Conservation (phyloP, 345 rosid species). For the Boechera retrofracta region DNA sequence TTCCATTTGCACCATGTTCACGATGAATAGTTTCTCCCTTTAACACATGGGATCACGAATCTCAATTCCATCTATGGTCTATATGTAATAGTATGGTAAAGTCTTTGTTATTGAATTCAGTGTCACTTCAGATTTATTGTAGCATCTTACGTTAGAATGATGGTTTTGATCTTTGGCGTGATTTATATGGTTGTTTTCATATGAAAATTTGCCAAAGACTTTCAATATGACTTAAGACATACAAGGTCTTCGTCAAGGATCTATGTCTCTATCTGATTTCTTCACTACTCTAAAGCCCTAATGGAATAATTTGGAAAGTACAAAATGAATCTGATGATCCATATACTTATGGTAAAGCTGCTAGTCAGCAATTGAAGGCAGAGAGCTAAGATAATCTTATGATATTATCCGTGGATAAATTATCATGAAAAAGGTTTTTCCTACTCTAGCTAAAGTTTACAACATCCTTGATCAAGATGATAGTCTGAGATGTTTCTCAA, state of each 20-base stretch:
- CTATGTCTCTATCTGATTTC: neutral
- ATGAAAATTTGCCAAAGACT: neutral
- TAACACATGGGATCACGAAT: no score
- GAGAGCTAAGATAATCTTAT: neutral
- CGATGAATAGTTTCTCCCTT: no score
- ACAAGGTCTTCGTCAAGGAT: neutral
- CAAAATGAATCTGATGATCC: neutral
- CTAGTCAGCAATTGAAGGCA: neutral
- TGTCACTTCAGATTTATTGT: neutral
- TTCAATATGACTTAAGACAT: neutral
- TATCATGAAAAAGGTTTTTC: neutral
- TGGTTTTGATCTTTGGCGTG: neutral
- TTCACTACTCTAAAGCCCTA: neutral
- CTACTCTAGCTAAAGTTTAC: neutral
- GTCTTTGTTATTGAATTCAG: accelerated
- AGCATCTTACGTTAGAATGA: neutral
- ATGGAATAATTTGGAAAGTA: neutral
- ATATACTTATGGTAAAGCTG: neutral
- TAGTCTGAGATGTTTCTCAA: neutral
- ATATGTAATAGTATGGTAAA: neutral
- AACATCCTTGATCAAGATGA: neutral
- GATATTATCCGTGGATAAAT: neutral
- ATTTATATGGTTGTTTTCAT: neutral
- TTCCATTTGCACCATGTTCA: no score
- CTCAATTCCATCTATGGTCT: neutral